Evolutionary conservation across 495 filamentous ascomycete species (phyloP), one percentile per base, ranked within the genome.

Genomic region (Neurospora tetraspora): DNA sequence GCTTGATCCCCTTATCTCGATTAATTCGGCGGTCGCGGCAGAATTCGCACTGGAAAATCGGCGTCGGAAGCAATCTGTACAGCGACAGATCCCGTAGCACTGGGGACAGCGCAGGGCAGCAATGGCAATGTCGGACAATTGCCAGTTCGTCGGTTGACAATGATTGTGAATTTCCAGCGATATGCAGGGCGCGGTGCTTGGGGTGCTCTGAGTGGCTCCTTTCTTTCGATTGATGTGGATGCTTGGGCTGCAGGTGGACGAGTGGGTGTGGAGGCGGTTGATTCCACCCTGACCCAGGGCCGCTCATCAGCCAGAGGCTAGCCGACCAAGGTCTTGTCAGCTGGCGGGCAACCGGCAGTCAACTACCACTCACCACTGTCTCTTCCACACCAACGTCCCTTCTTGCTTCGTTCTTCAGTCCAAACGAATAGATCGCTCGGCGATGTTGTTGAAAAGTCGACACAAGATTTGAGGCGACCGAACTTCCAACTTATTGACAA

Each of bases 111-210:
- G 53, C 53, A 61, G 23, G 53, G 53, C 53, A 27, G 53, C 23
- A 61, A 70, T 70, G 71, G 38, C 68, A 59, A 69, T 39, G 68
- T 43, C 42, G 65, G 68, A 39, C 72, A 73, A 38, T 70, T 14
- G 39, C 68, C 53, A 61, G 53, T 61, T 61, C 23, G 53, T 61
- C 53, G 53, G 53, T 61, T 34, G 53, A 34, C 27, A 14, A 9
- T 61, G 27, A 61, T 61, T 61, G 53, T 34, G 71, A 45, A 42
- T 70, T 70, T 73, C 39, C 69, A 69, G 68, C 47, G 38, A 71
- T 68, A 59, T 71, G 45, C 70, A 71, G 43, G 47, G 47, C 47
- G 45, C 42, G 34, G 31, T 47, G 43, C 70, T 68, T n/a, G 23
- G 27, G 23, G 27, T 34, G 23, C 53, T 61, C 23, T 61, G 53